phyloP scores from a whole-genome alignment of 495 filamentous ascomycete genomes.

The Amorphotheca resinae region DNA sequence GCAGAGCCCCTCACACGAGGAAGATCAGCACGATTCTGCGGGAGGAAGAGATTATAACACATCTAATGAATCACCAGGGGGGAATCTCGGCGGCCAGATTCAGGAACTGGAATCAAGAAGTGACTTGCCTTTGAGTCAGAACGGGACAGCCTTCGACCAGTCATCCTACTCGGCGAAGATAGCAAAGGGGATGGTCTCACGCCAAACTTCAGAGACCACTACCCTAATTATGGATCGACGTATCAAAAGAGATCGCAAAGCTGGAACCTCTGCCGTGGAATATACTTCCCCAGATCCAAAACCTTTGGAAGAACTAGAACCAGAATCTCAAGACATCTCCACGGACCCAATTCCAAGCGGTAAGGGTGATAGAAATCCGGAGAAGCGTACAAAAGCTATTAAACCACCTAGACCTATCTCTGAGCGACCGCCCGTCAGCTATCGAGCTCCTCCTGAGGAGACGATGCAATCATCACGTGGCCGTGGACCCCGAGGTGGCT shows the following conservation, averaged over 20 bases:
- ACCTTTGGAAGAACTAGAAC: neutral
- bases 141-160: neutral
- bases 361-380: neutral
- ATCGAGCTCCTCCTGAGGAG: neutral
- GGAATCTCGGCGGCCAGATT: neutral
- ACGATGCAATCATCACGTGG: neutral
- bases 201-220: neutral
- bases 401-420: neutral
- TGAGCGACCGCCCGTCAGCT: neutral
- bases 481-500: neutral
- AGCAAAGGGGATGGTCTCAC: neutral
- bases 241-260: neutral
- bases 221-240: neutral
- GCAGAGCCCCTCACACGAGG: neutral
- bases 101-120: neutral
- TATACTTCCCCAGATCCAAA: neutral
- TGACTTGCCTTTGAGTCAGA: neutral
- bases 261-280: neutral
- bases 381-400: neutral
- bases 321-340: neutral
- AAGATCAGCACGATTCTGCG: neutral
- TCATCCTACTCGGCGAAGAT: neutral
- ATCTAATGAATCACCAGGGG: neutral
- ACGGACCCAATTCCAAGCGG: neutral
- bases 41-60: neutral